Conservation (phyloP, 169 alveolate genomes). For the Fabrea salina region DNA sequence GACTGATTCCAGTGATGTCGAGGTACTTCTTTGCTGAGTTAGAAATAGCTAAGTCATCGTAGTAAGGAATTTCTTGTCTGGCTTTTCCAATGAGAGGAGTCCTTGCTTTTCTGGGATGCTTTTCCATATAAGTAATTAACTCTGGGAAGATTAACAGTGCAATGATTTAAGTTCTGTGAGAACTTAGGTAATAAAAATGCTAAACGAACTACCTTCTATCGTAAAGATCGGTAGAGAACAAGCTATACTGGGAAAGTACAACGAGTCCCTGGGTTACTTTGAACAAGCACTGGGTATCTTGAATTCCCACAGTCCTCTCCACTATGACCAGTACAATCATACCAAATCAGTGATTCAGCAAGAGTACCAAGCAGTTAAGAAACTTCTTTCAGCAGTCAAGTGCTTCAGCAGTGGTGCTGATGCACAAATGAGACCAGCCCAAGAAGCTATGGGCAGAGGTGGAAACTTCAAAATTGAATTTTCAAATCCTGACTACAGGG, state of each 20-base stretch:
- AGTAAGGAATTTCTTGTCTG: too few relatives aligned
- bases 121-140: too few relatives aligned
- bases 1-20: too few relatives aligned
- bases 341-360: not conserved
- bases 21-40: too few relatives aligned
- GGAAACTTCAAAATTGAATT: constrained; percentile 1
- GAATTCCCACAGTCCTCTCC: not conserved
- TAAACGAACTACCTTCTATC: constrained; percentile 32
- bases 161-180: too few relatives aligned
- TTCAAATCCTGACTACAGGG: constrained; percentile 17
- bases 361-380: not conserved
- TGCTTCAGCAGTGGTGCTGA: not conserved
- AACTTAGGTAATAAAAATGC: not conserved
- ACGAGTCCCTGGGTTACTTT: constrained; percentile 34
- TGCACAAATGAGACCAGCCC: not conserved
- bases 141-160: too few relatives aligned
- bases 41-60: too few relatives aligned
- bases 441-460: not conserved
- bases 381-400: not conserved
- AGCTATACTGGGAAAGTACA: constrained; percentile 44
- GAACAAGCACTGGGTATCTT: constrained; percentile 29
- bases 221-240: constrained; percentile 42
- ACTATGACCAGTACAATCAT: not conserved
- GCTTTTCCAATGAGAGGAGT: too few relatives aligned
- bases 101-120: too few relatives aligned